Base-by-base conservation (phyloP, 2,329 filamentous ascomycete species). In the Stachybotrys chartarum region DNA sequence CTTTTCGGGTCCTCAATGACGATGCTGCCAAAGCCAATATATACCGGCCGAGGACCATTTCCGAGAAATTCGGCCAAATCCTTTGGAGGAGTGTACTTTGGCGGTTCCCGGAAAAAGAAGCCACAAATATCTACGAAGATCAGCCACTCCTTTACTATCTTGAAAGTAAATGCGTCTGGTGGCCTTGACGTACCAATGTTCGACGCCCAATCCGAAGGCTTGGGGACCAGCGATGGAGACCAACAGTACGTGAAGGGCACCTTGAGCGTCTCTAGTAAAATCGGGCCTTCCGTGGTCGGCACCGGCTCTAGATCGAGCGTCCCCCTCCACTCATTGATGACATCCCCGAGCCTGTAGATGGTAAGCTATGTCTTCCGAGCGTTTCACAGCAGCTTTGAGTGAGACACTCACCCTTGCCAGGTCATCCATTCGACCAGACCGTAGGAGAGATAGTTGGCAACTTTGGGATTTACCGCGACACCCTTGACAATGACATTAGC, bases 231-330 rank as follows among this genome's bases (percentile, higher is more conserved):
- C 5, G 83, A 78, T 0, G 85, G 83, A 0, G 85, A 88, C 88
- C 88, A 92, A 66, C 88, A 89, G 62, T 92, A 93, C 0, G 89
- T 91, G 56, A 86, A 87, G 0, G 89, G 88, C 6, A 92, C 78
- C 48, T 78, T 78, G 17, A 92, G 70, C 7, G 85, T 82, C 52
- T 83, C 71, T 70, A 91, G 82, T 17, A 84, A 83, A 6, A 88
- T 81, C 10, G 84, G 83, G 87, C 86, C 88, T 74, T 85, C 89
- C 46, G 90, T 82, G 18, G 57, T 51, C 6, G 58, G 51, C 39
- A 51, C 49, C 12, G 18, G 18, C 49, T 51, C 49, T 14, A 51
- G 16, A 35, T 51, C 49, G 17, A 51, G 30, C n/a, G 49, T 32
- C 49, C 12, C 30, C 30, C 49, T 30, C 49, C 49, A 88, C 18